Evolutionary conservation across 1,284 basidiomycete species (phyloP), one percentile per base, ranked within the genome.

Genomic region (Melanopsichium pennsylvanicum): DNA sequence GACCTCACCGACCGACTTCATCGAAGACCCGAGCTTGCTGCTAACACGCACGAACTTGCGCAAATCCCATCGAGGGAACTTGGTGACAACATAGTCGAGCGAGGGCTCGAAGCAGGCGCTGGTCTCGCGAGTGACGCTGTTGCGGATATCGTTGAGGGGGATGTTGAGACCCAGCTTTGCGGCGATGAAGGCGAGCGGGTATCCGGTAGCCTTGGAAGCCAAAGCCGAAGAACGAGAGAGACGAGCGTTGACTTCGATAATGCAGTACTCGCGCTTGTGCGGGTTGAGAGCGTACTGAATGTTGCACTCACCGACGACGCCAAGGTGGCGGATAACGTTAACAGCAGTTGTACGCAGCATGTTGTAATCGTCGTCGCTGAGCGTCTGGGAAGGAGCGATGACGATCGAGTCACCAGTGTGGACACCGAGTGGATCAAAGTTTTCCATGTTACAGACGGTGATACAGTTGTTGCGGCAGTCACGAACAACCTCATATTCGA

Each of bases 401-500:
- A 98, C 95, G 75, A 98, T 97, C n/a, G 95, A 97, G 82, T 98
- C 95, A 67, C 96, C 95, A 0, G 95, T 98, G 81, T 98, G 96
- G 76, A 97, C 97, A 69, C 95, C 96, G 32, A 98, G 86, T 32
- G 96, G 95, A 82, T 97, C 95, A 76, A 98, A 98, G 85, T 97
- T 97, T 92, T 97, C 94, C 95, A 98, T 97, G 85, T 98, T 98
- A 84, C 96, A 98, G 67, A 97, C 94, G 1, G 93, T 97, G 83
- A 97, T 97, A 81, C 94, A 97, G 82, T 96, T 96, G 83, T 97
- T 90, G 72, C 91, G 86, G 84, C 93, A 96, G 83, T 98, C 95
- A 58, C 95, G 87, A n/a, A 97, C 95, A 45, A 98, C 95, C 82
- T 98, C 95, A 78, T 98, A 98, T 84, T 98, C 95, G 73, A 97